Conservation (phyloP, 225 moss, liverwort and hornwort genomes). For the Bryum argenteum region DNA sequence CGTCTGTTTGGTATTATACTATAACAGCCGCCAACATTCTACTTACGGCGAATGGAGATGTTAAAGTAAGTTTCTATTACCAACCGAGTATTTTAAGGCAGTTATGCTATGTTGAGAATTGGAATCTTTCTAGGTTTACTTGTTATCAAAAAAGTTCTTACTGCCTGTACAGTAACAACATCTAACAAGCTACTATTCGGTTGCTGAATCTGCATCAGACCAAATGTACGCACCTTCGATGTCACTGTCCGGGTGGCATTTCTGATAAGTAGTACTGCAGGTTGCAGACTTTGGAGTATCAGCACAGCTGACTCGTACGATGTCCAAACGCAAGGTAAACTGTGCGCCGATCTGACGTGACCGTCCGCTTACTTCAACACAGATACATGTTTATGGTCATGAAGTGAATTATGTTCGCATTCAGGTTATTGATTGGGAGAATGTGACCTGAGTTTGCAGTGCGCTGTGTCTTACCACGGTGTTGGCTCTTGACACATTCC, state of each 20-base stretch:
- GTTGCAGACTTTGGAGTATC: slow-evolving; percentile 99
- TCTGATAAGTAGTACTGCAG: slow-evolving; percentile 68
- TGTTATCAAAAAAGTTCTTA: slow-evolving; percentile 5
- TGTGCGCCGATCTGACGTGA: background rate
- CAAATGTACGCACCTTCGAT: slow-evolving; percentile 2
- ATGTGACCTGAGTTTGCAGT: slow-evolving; percentile 2
- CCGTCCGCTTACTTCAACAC: too few relatives aligned
- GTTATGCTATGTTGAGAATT: background rate
- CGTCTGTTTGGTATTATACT: slow-evolving; percentile 22
- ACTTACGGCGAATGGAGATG: slow-evolving; percentile 91
- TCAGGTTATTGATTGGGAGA: slow-evolving; percentile 2
- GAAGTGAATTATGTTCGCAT: slow-evolving; percentile 13
- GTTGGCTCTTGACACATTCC: slow-evolving; percentile 15
- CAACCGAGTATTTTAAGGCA: background rate
- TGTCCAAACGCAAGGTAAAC: slow-evolving; percentile 92
- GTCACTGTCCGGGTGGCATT: slow-evolving; percentile 27
- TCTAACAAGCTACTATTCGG: background rate
- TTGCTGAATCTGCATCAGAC: slow-evolving; percentile 4
- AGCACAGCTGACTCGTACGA: slow-evolving; percentile 93
- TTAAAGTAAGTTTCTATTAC: slow-evolving; percentile 65
- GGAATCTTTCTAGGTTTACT: background rate
- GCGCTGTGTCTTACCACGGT: slow-evolving; percentile 11
- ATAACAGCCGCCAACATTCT: slow-evolving; percentile 91
- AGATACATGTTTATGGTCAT: background rate
- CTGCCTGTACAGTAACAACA: background rate